These are phyloP conservation scores for Choanephora cucurbitarum DNA, from an alignment of 371 early-diverging fungal genomes.

Conservation along the genomic window DNA sequence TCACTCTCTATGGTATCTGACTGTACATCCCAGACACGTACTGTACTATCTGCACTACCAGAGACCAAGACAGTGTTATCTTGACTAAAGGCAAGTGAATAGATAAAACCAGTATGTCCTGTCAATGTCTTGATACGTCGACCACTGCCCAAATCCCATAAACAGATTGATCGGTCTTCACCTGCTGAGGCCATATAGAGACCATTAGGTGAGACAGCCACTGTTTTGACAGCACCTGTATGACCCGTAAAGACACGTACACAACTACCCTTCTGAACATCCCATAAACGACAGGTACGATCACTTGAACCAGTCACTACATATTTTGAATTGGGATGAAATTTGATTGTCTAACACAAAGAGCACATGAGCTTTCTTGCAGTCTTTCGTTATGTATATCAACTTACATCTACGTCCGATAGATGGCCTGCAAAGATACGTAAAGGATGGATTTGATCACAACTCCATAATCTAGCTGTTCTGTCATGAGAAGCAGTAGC, in stretches of 20 bases:
- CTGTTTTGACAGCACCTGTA: constrained; percentile 79
- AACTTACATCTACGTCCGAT: constrained; percentile 95
- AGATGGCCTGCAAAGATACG: constrained; percentile 98
- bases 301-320: constrained; percentile 96
- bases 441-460: constrained; percentile 93
- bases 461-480: constrained; percentile 96
- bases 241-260: constrained; percentile 96
- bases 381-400: too few relatives aligned
- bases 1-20: constrained; percentile 37
- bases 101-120: constrained; percentile 89
- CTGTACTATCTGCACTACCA: constrained; percentile 92
- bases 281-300: constrained; percentile 95
- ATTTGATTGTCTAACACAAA: constrained; percentile 83
- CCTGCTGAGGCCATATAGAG: constrained; percentile 89
- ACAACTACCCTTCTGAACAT: constrained; percentile 89
- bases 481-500: constrained; percentile 97
- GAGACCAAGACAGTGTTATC: constrained; percentile 88
- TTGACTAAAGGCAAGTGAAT: constrained; percentile 87
- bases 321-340: constrained; percentile 99
- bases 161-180: constrained; percentile 82
- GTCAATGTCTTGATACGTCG: constrained; percentile 76
- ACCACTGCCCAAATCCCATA: constrained; percentile 98
- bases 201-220: constrained; percentile 97
- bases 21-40: constrained; percentile 94
- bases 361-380: too few relatives aligned